Evolutionary conservation across 495 filamentous ascomycete genomes (phyloP).

Genomic region (Daldinia grandis): DNA sequence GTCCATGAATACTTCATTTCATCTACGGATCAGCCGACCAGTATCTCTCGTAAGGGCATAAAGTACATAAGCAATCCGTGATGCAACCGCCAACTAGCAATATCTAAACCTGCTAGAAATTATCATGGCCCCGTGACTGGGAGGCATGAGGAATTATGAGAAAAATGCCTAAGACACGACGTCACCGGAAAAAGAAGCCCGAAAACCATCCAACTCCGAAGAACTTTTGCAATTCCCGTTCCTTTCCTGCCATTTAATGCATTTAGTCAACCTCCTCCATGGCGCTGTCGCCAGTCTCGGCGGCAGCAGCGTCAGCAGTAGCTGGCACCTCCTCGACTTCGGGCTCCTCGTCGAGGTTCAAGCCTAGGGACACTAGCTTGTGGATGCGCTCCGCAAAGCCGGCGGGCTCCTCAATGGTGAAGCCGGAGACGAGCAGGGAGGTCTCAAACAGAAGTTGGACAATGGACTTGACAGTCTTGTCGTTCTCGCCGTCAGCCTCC

Average conservation of each 20-base stretch:
- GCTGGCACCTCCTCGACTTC: slow-evolving; percentile 74
- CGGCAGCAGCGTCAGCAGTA: slow-evolving; percentile 60
- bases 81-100: slow-evolving; percentile 31
- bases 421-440: slow-evolving; percentile 95
- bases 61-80: slow-evolving; percentile 44
- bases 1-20: slow-evolving; percentile 36
- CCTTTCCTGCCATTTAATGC: slow-evolving; percentile 39
- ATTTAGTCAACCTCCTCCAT: slow-evolving; percentile 76
- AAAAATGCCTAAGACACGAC: slow-evolving; percentile 50
- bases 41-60: slow-evolving; percentile 47
- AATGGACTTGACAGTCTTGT: slow-evolving; percentile 98
- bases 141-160: slow-evolving; percentile 45
- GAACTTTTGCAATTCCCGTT: slow-evolving; percentile 51
- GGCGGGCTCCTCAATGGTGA: slow-evolving; percentile 98
- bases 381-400: slow-evolving; percentile 98
- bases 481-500: slow-evolving; percentile 94
- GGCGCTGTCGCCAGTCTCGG: slow-evolving; percentile 65
- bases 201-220: slow-evolving; percentile 56
- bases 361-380: slow-evolving; percentile 94
- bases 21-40: slow-evolving; percentile 43
- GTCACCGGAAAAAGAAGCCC: slow-evolving; percentile 47
- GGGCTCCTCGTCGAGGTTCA: slow-evolving; percentile 94
- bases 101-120: slow-evolving; percentile 30
- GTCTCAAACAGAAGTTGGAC: slow-evolving; percentile 98
- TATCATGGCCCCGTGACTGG: slow-evolving; percentile 28